A percentile compares a stretch with the other conserved stretches of the same genome.
Evolutionary conservation across 2,329 filamentous ascomycete species (phyloP).

Genomic region (Aspergillus sp.): DNA sequence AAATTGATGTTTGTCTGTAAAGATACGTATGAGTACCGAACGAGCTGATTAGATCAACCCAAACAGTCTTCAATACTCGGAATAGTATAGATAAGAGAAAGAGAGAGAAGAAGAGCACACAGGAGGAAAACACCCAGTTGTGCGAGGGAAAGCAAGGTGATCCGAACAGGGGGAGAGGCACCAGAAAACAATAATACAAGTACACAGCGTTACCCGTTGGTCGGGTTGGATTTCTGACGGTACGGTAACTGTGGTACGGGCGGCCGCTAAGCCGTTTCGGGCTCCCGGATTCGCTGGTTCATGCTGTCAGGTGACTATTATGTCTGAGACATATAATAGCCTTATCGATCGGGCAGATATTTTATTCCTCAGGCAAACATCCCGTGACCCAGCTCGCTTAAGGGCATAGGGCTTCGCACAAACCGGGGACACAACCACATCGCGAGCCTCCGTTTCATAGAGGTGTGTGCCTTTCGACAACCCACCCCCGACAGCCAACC

Average conservation of each 20-base stretch:
- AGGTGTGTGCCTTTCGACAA: conserved; percentile 28
- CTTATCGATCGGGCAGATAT: too few species aligned
- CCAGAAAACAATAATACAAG: conserved; percentile 4
- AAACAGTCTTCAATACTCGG: too few species aligned
- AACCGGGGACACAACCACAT: conserved; percentile 26
- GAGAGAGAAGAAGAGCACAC: conserved; percentile 1
- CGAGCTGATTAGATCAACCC: too few species aligned
- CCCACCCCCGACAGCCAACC: conserved; percentile 34
- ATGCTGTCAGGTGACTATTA: conserved; percentile 3
- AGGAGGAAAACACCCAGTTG: conserved; percentile 4
- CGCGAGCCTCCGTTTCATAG: conserved; percentile 24
- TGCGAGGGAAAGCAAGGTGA: conserved; percentile 11
- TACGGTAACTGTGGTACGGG: background rate
- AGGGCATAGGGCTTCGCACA: conserved; percentile 35
- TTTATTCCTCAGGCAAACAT: background rate
- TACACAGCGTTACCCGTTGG: conserved; percentile 3
- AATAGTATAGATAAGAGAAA: conserved; percentile 7
- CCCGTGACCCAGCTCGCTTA: conserved; percentile 33
- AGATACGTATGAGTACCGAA: too few species aligned
- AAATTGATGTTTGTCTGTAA: too few species aligned
- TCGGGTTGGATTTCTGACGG: background rate
- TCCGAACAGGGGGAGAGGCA: conserved; percentile 2
- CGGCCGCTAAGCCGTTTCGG: conserved; percentile 2
- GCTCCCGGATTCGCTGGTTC: conserved; percentile 4
- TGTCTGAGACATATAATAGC: conserved; percentile 9